A percentile compares a stretch with the other conserved stretches of the same genome.
These are phyloP conservation scores for Royoungia palumana DNA, from an alignment of 768 basidiomycete genomes.

Conservation along the genomic window DNA sequence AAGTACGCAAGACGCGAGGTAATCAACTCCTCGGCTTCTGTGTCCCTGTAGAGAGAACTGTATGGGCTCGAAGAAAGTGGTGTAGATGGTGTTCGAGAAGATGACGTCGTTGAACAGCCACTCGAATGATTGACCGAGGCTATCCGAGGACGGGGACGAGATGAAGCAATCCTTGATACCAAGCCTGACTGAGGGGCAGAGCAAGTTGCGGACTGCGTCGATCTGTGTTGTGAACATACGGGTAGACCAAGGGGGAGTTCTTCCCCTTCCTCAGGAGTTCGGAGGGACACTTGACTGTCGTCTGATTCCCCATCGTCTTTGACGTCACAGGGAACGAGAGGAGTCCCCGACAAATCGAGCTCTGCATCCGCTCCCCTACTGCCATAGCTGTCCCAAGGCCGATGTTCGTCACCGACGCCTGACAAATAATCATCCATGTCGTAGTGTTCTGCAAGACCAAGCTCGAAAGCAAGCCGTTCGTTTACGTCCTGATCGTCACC, in stretches of 20 bases:
- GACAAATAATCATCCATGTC: background rate
- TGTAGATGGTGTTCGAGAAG: background rate
- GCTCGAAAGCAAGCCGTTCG: conserved; percentile 19
- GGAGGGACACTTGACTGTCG: conserved; percentile 23
- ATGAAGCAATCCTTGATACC: conserved; percentile 24
- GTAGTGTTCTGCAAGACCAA: conserved; percentile 6
- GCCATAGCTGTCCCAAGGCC: conserved; percentile 5
- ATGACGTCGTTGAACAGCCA: background rate
- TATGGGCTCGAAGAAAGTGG: conserved; percentile 9
- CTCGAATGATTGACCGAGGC: conserved; percentile 4
- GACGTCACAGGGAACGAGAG: conserved; percentile 24
- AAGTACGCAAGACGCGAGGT: conserved; percentile 22
- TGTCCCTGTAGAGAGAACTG: conserved; percentile 1
- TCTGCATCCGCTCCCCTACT: conserved; percentile 8
- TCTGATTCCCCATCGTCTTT: conserved; percentile 30
- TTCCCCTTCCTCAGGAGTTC: conserved; percentile 27
- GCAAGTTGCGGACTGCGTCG: background rate
- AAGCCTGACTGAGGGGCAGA: conserved; percentile 2
- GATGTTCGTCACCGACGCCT: conserved; percentile 4
- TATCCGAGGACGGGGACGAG: conserved; percentile 26
- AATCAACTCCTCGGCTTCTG: conserved; percentile 12
- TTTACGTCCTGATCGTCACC: conserved; percentile 24
- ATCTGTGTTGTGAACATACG: background rate
- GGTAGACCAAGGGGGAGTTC: conserved; percentile 8
- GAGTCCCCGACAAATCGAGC: conserved; percentile 20